These are phyloP conservation scores for Smithsoniella earleae DNA, from an alignment of 163 green algal genomes.

Conservation along the genomic window DNA sequence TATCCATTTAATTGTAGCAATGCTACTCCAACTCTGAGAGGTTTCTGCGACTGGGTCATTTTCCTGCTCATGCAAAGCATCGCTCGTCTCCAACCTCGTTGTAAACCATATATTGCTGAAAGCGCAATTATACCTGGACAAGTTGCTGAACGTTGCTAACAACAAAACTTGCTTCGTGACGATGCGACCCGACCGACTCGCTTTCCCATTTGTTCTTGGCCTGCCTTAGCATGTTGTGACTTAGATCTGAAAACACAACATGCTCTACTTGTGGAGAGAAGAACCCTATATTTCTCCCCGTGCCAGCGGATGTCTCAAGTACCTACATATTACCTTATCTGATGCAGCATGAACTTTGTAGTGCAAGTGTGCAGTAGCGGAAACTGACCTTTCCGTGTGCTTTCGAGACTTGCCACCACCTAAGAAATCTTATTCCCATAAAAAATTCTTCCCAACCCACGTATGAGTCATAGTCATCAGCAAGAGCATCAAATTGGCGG, in stretches of 20 bases:
- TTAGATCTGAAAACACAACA: constrained; percentile 55
- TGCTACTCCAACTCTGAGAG: too few relatives aligned
- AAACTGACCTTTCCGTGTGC: background rate
- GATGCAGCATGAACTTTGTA: background rate
- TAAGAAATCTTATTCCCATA: constrained; percentile 10
- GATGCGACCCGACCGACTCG: background rate
- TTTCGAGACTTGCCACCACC: background rate
- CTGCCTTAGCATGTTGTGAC: constrained; percentile 52
- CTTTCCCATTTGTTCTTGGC: constrained; percentile 33
- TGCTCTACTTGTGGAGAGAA: constrained; percentile 41
- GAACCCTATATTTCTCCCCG: constrained; percentile 67
- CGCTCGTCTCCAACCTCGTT: too few relatives aligned
- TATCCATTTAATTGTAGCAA: too few relatives aligned
- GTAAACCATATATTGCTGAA: too few relatives aligned
- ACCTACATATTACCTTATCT: constrained; percentile 41
- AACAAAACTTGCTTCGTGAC: constrained; percentile 8
- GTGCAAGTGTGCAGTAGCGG: background rate
- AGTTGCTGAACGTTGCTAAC: constrained; percentile 2
- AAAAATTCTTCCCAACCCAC: constrained; percentile 23
- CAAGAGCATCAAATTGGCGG: background rate
- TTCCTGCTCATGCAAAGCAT: background rate
- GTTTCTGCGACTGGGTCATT: too few relatives aligned
- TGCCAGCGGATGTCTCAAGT: constrained; percentile 73
- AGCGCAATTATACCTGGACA: too few relatives aligned
- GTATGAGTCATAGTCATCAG: constrained; percentile 11